A percentile compares a stretch with the other conserved stretches of the same genome.
Conservation (phyloP, 1,139 yeast genomes). For the Taphrina flavorubra region DNA sequence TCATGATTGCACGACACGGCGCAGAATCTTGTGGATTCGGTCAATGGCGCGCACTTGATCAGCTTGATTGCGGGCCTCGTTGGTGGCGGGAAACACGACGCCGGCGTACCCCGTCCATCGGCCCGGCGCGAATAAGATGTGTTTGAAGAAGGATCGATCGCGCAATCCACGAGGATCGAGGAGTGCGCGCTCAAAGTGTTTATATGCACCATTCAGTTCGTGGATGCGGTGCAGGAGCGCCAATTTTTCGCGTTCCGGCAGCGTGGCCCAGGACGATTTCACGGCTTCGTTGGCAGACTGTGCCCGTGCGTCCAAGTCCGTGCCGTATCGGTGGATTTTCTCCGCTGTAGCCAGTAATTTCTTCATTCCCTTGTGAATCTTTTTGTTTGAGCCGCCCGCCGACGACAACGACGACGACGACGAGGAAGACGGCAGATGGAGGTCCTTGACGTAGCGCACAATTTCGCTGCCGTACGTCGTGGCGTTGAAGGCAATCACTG, state of each 20-base stretch:
- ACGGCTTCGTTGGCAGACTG: constrained; percentile 21
- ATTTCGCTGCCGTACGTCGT: constrained; percentile 55
- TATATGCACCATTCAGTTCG: constrained; percentile 48
- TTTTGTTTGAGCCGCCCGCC: not conserved
- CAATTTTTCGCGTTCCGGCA: constrained; percentile 17
- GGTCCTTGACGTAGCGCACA: constrained; percentile 42
- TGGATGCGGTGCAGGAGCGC: constrained; percentile 34
- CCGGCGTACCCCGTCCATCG: constrained; percentile 31
- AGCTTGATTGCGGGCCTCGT: constrained; percentile 19
- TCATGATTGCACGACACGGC: constrained; percentile 9
- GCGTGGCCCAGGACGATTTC: constrained; percentile 11
- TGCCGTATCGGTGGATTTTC: constrained; percentile 13
- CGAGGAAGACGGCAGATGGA: not conserved
- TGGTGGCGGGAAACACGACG: constrained; percentile 36
- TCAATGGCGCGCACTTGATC: constrained; percentile 5
- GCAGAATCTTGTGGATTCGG: constrained; percentile 25
- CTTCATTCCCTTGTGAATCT: not conserved
- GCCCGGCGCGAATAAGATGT: constrained; percentile 81
- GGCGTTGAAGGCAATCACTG: constrained; percentile 56
- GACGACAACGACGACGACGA: too few relatives aligned
- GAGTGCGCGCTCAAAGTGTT: constrained; percentile 71
- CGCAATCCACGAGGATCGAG: constrained; percentile 67
- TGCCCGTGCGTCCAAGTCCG: constrained; percentile 19
- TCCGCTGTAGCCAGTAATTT: constrained; percentile 1
- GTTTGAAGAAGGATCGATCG: constrained; percentile 82